Percentiles rank a stretch among this genome's conserved stretches.
These are phyloP conservation scores for Pleurotus tuber-regium DNA, from an alignment of 768 basidiomycete genomes.

Conservation along the genomic window DNA sequence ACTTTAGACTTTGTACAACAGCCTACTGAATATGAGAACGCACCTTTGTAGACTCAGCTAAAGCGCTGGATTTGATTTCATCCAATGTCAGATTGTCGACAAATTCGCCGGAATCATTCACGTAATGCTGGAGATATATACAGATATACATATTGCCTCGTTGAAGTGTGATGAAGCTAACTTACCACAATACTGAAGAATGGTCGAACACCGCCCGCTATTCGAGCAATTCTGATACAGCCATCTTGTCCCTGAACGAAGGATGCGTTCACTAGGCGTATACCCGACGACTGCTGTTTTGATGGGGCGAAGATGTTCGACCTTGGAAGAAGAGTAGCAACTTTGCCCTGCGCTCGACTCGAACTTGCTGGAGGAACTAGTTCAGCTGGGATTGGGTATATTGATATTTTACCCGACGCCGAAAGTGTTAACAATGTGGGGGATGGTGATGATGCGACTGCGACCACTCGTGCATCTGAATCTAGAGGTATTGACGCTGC, in stretches of 20 bases:
- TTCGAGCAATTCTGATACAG: constrained; percentile 48
- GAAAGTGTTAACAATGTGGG: constrained; percentile 50
- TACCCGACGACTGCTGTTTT: constrained; percentile 33
- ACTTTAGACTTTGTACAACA: not conserved
- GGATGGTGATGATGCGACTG: constrained; percentile 28
- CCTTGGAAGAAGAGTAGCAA: constrained; percentile 50
- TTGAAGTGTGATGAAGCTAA: no score
- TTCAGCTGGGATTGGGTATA: constrained; percentile 53
- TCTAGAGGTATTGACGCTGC: constrained; percentile 62
- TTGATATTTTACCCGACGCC: constrained; percentile 54
- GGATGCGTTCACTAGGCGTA: constrained; percentile 43
- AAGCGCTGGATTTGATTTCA: not conserved
- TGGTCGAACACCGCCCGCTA: constrained; percentile 55
- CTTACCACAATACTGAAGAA: constrained; percentile 61
- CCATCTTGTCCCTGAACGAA: constrained; percentile 42
- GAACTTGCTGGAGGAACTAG: constrained; percentile 35
- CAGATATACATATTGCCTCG: no score
- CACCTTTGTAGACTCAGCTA: constrained; percentile 1
- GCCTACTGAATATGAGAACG: not conserved
- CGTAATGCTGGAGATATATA: not conserved
- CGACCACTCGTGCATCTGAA: constrained; percentile 53
- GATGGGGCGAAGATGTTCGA: constrained; percentile 42
- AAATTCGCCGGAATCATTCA: constrained; percentile 1
- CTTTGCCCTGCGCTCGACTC: constrained; percentile 40
- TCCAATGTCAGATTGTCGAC: not conserved